Base-by-base conservation (phyloP, 2,329 filamentous ascomycete species). In the Epichloe aotearoae region DNA sequence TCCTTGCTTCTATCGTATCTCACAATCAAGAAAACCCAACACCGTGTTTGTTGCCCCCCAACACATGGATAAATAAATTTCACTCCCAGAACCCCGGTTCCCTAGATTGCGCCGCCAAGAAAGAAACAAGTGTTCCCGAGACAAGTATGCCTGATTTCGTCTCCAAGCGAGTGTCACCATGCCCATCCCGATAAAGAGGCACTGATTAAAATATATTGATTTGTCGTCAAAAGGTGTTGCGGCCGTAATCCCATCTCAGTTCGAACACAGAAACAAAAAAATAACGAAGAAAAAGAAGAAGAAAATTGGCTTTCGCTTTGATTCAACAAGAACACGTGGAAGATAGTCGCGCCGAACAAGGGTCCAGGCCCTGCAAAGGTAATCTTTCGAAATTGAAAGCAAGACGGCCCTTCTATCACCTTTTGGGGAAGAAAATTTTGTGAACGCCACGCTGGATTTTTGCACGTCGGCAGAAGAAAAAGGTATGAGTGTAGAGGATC, bases 181-280 rank as follows among this genome's bases (percentile, higher is more conserved):
- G 50, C 37, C 47, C 3, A 23, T 19, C 19, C 40, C 38, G 11
- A 30, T 12, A 15, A 14, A 36, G 4, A 5, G 39, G 47, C 47
- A 38, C 34, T 40, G 43, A 53, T 54, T 53, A 51, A 30, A 26
- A 46, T 49, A 48, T 53, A 23, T 49, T 53, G 41, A 43, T 45
- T 48, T 55, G 33, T 54, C 40, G 17, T 44, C 19, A 39, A 39
- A 51, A 55, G 41, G 46, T 30, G 23, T 51, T 43, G 46, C 46
- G 34, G 49, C 50, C 55, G 50, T 56, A 1, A 44, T 54, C 47
- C 47, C 40, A 26, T 53, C 52, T 52, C 50, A 37, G 48, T 36
- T 51, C 47, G 19, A 48, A 36, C 34, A 19, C n/a, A 19, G 42
- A 50, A 38, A 43, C 43, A n/a, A 33, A 47, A 11, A 34, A 51